phyloP scores from a whole-genome alignment of 2,329 filamentous ascomycete genomes.

The Aspergillus niger region DNA sequence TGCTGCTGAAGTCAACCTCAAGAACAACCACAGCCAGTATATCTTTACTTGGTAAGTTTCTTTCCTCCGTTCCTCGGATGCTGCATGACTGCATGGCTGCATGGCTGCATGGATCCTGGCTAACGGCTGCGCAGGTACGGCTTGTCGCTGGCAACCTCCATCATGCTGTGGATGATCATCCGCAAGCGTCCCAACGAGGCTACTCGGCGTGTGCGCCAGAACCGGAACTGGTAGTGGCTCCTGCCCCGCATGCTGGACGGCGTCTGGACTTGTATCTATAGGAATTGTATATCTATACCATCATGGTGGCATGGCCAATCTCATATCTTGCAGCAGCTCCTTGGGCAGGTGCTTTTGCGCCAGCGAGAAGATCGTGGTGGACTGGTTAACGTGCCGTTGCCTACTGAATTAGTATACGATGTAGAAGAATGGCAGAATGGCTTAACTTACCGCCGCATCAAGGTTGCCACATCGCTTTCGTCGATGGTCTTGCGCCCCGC shows the following conservation, averaged over 20 bases:
- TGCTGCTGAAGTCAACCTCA: slow-evolving; percentile 83
- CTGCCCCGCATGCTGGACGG: slow-evolving; percentile 33
- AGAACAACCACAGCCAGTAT: slow-evolving; percentile 97
- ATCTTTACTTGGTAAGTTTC: slow-evolving; percentile 90
- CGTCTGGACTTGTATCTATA: slow-evolving; percentile 34
- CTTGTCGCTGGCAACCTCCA: slow-evolving; percentile 76
- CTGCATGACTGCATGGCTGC: neutral
- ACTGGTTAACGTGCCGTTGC: slow-evolving; percentile 72
- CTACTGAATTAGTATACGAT: slow-evolving; percentile 52
- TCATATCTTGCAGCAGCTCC: slow-evolving; percentile 79
- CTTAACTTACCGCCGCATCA: slow-evolving; percentile 75
- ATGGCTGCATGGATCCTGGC: slow-evolving; percentile 8
- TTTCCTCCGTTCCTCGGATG: neutral
- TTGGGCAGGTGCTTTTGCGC: slow-evolving; percentile 79
- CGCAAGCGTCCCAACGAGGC: slow-evolving; percentile 79
- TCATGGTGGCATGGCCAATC: slow-evolving; percentile 42
- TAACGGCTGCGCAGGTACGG: slow-evolving; percentile 68
- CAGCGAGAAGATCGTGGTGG: slow-evolving; percentile 79
- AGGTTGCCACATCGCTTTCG: slow-evolving; percentile 75
- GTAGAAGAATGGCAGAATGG: neutral
- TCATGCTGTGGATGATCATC: slow-evolving; percentile 96
- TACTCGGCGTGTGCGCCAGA: slow-evolving; percentile 72
- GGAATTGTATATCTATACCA: slow-evolving; percentile 20
- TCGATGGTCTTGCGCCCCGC: slow-evolving; percentile 83
- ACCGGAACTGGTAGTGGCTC: slow-evolving; percentile 66